A percentile compares a stretch with the other conserved stretches of the same genome.
Conservation (phyloP, 306 rosid species). For the Gastrolobium villosum region DNA sequence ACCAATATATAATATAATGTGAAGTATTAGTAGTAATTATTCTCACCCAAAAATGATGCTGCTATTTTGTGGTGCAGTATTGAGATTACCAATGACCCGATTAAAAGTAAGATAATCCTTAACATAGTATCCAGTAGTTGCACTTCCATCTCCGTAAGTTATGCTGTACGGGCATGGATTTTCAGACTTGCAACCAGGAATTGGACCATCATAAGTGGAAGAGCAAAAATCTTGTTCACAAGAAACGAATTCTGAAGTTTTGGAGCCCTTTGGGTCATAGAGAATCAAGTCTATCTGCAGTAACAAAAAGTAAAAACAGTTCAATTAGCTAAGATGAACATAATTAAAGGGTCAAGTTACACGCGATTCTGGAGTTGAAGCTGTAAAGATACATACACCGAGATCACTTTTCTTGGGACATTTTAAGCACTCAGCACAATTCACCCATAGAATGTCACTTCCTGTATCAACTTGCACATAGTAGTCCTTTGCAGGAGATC, state of each 20-base stretch:
- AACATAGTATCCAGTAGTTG: slow-evolving; percentile 85
- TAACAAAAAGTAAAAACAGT: slow-evolving; percentile 38
- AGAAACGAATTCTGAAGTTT: slow-evolving; percentile 66
- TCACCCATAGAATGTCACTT: slow-evolving; percentile 96
- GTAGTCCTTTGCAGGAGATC: slow-evolving; percentile 86
- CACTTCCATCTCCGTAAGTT: slow-evolving; percentile 92
- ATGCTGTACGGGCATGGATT: slow-evolving; percentile 73
- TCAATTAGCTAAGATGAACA: neutral
- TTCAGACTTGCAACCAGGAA: slow-evolving; percentile 70
- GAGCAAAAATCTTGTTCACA: slow-evolving; percentile 82
- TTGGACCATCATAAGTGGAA: slow-evolving; percentile 65
- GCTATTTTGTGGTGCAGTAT: slow-evolving; percentile 66
- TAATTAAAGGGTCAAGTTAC: neutral
- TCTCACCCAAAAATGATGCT: slow-evolving; percentile 85
- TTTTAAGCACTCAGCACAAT: slow-evolving; percentile 71
- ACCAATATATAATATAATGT: slow-evolving; percentile 14
- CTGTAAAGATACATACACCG: slow-evolving; percentile 69
- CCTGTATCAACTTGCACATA: slow-evolving; percentile 98
- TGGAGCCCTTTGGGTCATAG: slow-evolving; percentile 74
- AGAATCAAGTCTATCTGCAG: slow-evolving; percentile 79
- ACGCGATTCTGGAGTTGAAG: neutral
- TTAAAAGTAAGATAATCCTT: slow-evolving; percentile 77
- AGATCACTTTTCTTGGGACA: slow-evolving; percentile 81
- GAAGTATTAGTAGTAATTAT: slow-evolving; percentile 11
- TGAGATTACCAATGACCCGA: slow-evolving; percentile 69